A percentile compares a stretch with the other conserved stretches of the same genome.
Conservation (phyloP, 2,329 filamentous ascomycete species). For the Alternaria atra region DNA sequence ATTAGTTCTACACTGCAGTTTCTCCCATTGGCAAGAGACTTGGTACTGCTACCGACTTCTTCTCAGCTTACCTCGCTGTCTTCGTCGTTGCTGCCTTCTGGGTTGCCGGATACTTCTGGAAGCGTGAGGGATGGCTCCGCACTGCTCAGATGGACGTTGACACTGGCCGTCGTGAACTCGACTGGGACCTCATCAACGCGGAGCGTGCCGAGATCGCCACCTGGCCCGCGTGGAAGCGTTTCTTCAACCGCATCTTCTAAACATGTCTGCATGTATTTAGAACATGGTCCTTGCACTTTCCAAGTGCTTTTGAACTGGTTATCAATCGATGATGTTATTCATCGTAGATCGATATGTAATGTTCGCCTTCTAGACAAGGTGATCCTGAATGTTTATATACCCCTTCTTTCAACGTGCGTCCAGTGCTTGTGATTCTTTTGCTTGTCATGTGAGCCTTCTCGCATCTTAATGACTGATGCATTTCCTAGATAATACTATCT, state of each 20-base stretch:
- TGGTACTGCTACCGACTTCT: conserved; percentile 55
- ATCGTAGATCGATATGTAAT: conserved; percentile 1
- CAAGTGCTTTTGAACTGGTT: background rate
- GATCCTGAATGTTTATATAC: conserved; percentile 11
- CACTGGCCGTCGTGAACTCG: conserved; percentile 69
- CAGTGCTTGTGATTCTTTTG: background rate
- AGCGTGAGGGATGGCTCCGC: conserved; percentile 67
- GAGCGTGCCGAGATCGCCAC: conserved; percentile 60
- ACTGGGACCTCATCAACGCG: conserved; percentile 71
- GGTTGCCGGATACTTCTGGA: conserved; percentile 68
- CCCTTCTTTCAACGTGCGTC: background rate
- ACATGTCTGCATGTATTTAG: background rate
- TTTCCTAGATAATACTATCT: background rate
- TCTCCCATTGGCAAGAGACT: conserved; percentile 40
- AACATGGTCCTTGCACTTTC: background rate
- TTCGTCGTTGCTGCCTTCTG: conserved; percentile 56
- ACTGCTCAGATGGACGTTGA: conserved; percentile 72
- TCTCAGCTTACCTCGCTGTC: conserved; percentile 58
- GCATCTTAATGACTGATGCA: background rate
- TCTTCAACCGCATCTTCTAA: conserved; percentile 40
- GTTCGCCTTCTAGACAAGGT: background rate
- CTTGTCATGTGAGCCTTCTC: background rate
- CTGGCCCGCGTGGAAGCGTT: conserved; percentile 62
- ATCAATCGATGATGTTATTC: background rate
- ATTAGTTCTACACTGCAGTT: conserved; percentile 53